Evolutionary conservation across 768 basidiomycete genomes (phyloP).

Genomic region (Naganishia antarctica): DNA sequence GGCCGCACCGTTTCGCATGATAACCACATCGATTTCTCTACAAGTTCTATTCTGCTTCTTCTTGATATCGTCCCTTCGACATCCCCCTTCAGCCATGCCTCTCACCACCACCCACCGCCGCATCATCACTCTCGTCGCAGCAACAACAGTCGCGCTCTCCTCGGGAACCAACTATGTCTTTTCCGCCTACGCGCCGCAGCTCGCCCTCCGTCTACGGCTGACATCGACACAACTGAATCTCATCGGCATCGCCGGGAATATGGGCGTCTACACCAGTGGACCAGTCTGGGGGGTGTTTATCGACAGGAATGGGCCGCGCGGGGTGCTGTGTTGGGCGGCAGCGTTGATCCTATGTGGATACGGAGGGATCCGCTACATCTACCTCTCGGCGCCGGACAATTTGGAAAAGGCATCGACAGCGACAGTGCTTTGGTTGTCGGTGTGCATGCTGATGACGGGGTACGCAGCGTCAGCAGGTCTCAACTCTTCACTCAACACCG

Average conservation of each 20-base stretch:
- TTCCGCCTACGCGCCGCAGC: conserved; percentile 78
- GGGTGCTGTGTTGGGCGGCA: background rate
- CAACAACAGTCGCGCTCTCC: conserved; percentile 10
- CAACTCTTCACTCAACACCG: conserved; percentile 67
- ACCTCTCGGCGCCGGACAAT: conserved; percentile 47
- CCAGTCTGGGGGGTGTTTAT: conserved; percentile 73
- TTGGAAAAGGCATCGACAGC: background rate
- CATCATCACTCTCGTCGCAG: background rate
- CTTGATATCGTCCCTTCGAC: background rate
- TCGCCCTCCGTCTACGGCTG: conserved; percentile 68
- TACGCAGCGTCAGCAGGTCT: conserved; percentile 70
- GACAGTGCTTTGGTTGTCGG: conserved; percentile 49
- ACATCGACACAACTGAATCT: conserved; percentile 77
- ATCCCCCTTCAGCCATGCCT: background rate
- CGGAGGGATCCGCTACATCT: conserved; percentile 65
- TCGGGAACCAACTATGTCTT: conserved; percentile 12
- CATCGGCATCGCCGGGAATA: conserved; percentile 57
- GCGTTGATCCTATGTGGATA: conserved; percentile 58
- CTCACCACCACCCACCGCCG: background rate
- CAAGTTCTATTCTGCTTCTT: background rate
- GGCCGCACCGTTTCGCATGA: background rate
- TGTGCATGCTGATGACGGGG: conserved; percentile 69
- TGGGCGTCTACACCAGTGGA: conserved; percentile 71
- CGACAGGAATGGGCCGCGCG: conserved; percentile 65
- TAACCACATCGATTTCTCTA: background rate